phyloP scores from a whole-genome alignment of 1,284 basidiomycete species.

The Apiotrichum montevideense region DNA sequence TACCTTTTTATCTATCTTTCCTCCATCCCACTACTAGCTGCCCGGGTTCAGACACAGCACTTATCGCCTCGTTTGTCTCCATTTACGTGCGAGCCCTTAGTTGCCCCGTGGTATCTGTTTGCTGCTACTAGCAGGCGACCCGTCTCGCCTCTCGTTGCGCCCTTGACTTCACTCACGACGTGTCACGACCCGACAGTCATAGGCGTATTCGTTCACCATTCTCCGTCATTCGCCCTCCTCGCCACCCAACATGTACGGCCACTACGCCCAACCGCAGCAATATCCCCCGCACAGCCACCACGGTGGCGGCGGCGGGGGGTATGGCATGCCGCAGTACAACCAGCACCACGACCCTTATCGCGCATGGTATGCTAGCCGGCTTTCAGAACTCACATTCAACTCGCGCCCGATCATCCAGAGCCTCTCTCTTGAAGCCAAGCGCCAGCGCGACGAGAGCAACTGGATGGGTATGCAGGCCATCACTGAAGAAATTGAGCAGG shows the following conservation, averaged over 20 bases:
- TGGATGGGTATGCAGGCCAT: slow-evolving; percentile 71
- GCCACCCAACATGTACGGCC: background rate
- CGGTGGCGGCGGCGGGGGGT: background rate
- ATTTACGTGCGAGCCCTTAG: too few relatives aligned
- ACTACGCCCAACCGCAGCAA: background rate
- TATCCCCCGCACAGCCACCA: background rate
- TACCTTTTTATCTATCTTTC: background rate
- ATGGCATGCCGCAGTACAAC: background rate
- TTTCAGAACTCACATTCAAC: slow-evolving; percentile 85
- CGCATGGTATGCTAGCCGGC: slow-evolving; percentile 63
- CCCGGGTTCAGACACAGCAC: too few relatives aligned
- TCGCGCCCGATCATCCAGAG: slow-evolving; percentile 92
- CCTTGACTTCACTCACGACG: background rate
- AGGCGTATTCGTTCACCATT: too few relatives aligned
- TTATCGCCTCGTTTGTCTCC: too few relatives aligned
- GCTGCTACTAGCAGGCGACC: too few relatives aligned
- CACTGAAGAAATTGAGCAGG: slow-evolving; percentile 77
- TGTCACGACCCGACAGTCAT: background rate
- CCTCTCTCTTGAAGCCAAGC: slow-evolving; percentile 89
- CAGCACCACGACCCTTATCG: slow-evolving; percentile 37
- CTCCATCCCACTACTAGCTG: too few relatives aligned
- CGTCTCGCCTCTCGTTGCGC: too few relatives aligned
- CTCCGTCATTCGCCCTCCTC: too few relatives aligned
- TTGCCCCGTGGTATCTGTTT: too few relatives aligned
- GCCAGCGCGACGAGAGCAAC: slow-evolving; percentile 54